These are phyloP conservation scores for Sporothrix curviconia DNA, from an alignment of 2,329 filamentous ascomycete species.

Conservation along the genomic window DNA sequence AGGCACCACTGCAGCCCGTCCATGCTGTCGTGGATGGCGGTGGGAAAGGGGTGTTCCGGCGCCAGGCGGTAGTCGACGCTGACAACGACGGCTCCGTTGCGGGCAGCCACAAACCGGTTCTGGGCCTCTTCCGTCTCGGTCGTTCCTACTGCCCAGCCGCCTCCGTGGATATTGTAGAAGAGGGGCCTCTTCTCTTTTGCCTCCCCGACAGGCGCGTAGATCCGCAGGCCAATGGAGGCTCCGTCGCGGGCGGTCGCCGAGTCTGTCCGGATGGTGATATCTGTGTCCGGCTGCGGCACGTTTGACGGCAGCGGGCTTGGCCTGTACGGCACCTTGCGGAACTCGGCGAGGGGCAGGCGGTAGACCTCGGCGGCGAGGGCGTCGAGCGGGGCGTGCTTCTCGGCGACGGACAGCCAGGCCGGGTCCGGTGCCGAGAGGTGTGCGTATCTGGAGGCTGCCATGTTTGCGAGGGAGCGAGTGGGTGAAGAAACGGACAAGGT, in stretches of 20 bases:
- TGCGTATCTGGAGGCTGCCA: not conserved
- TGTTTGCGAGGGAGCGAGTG: no score
- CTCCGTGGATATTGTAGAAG: constrained; percentile 13
- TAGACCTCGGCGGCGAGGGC: not conserved
- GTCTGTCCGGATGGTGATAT: not conserved
- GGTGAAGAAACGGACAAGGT: no score
- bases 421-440: constrained; percentile 4
- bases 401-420: constrained; percentile 7
- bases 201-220: not conserved
- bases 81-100: constrained; percentile 13
- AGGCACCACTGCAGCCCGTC: constrained; percentile 16
- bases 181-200: not conserved
- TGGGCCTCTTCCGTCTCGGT: constrained; percentile 17
- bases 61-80: constrained; percentile 18
- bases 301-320: constrained; percentile 2
- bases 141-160: constrained; percentile 17
- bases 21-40: constrained; percentile 15
- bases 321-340: constrained; percentile 15
- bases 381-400: constrained; percentile 1
- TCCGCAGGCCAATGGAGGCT: not conserved
- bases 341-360: constrained; percentile 8
- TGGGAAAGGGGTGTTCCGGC: constrained; percentile 19
- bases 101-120: constrained; percentile 9
- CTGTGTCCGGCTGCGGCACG: not conserved
- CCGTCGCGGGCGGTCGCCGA: constrained; percentile 8